These are phyloP conservation scores for Hypoxylon fuscum DNA, from an alignment of 495 filamentous ascomycete species.

Conservation along the genomic window DNA sequence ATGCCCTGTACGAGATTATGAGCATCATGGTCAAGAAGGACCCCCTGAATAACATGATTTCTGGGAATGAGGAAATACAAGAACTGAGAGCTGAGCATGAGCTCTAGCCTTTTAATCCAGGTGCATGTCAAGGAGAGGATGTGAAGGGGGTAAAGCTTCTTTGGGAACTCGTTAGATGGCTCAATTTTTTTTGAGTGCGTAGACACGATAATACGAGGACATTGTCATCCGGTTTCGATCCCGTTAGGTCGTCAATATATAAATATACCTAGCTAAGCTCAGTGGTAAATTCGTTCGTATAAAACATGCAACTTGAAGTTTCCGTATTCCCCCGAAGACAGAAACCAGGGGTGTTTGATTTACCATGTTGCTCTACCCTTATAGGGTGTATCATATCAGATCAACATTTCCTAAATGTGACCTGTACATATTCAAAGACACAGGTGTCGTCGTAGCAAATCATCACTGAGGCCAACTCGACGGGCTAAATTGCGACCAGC, in stretches of 20 bases:
- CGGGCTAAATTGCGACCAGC: constrained; percentile 41
- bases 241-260: not conserved
- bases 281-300: not conserved
- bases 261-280: not conserved
- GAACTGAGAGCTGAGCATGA: constrained; percentile 10
- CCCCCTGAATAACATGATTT: constrained; percentile 36
- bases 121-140: not conserved
- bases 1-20: constrained; percentile 84
- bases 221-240: not conserved
- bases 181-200: not conserved
- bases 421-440: not conserved
- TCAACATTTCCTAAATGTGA: not conserved
- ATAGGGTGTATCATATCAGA: not conserved
- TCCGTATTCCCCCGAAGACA: not conserved
- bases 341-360: not conserved
- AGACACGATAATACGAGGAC: not conserved
- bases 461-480: not conserved
- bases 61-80: not conserved
- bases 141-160: not conserved
- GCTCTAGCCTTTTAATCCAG: not conserved
- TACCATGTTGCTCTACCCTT: not conserved
- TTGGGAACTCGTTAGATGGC: not conserved
- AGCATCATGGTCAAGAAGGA: constrained; percentile 77
- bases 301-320: not conserved
- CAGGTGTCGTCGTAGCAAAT: not conserved